Conservation (phyloP, 495 filamentous ascomycete genomes). For the Penicillium alfredii region DNA sequence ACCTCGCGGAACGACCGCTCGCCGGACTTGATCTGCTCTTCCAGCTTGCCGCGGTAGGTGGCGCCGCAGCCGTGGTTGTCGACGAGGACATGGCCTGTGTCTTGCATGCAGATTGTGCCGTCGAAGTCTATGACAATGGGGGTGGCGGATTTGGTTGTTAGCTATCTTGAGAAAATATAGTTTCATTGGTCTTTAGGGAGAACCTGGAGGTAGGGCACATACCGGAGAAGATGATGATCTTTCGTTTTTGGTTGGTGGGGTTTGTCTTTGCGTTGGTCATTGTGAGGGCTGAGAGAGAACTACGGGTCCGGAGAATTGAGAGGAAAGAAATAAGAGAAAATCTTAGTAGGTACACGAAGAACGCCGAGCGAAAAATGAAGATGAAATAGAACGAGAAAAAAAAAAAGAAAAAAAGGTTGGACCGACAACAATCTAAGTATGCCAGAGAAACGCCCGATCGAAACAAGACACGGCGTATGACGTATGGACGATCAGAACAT, state of each 20-base stretch:
- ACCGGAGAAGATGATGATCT: conserved; percentile 31
- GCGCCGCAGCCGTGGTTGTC: conserved; percentile 61
- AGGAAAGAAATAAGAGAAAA: conserved; percentile 1
- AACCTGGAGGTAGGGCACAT: conserved; percentile 9
- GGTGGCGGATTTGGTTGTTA: conserved; percentile 1
- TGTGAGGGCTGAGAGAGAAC: conserved; percentile 4
- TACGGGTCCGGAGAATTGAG: no score
- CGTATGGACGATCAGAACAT: conserved; percentile 12
- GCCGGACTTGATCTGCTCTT: conserved; percentile 61
- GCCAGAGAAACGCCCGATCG: no score
- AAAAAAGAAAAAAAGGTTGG: neutral
- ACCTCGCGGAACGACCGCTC: conserved; percentile 67
- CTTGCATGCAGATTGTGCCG: conserved; percentile 75
- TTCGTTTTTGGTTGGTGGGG: conserved; percentile 17
- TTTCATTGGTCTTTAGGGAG: no score
- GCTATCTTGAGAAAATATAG: no score
- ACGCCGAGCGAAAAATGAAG: no score
- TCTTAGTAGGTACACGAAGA: no score
- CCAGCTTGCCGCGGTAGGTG: conserved; percentile 50
- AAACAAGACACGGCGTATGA: conserved; percentile 19
- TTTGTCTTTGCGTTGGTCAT: conserved; percentile 19
- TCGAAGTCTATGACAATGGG: no score
- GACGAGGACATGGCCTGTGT: conserved; percentile 70
- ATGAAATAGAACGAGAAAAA: neutral
- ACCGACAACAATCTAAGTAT: no score